Evolutionary conservation across 2,329 filamentous ascomycete species (phyloP), one percentile per base, ranked within the genome.

Genomic region (Trichoderma sp.): DNA sequence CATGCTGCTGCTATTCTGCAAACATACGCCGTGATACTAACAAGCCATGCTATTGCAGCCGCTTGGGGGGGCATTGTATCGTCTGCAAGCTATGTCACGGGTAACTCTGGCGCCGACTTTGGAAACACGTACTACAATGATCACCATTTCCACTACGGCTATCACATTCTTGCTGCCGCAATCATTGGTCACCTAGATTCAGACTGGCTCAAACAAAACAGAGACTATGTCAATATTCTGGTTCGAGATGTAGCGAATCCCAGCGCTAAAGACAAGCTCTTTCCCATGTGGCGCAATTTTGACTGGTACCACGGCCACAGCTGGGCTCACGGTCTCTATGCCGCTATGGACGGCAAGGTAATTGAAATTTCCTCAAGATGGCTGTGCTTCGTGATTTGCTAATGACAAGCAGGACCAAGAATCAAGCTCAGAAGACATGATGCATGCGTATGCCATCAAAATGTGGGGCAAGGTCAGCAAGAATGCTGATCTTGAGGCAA

Each of bases 221-320:
- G 88, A 75, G 89, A 87, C 24, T 98, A 90, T 81, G 90, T 97
- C 72, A 92, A 97, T 77, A 88, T 87, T 72, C 84, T 99, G 56
- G 90, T 96, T 59, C 90, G 96, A 69, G 96, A 99, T 72, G 80
- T 87, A 59, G 90, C 94, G 56, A 97, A 97, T 79, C 90, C 94
- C 0, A 90, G 87, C 73, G 76, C 83, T 3, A 77, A 85, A 21
- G 94, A 97, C 76, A 83, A 85, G 32, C 88, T 88, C 74, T 98
- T 96, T 79, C 94, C 95, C 0, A 90, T 93, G 73, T 94, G 87
- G 70, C 88, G 96, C 59, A 88, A 84, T 68, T 98, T 97, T 76
- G 96, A 98, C 80, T 97, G 93, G 93, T 98, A 90, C 78, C 89
- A 96, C 75, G 96, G 95, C 2, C 96, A 98, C 83, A 94, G 91